Evolutionary conservation across 2,329 filamentous ascomycete genomes (phyloP).

Genomic region (Cercospora janseana): DNA sequence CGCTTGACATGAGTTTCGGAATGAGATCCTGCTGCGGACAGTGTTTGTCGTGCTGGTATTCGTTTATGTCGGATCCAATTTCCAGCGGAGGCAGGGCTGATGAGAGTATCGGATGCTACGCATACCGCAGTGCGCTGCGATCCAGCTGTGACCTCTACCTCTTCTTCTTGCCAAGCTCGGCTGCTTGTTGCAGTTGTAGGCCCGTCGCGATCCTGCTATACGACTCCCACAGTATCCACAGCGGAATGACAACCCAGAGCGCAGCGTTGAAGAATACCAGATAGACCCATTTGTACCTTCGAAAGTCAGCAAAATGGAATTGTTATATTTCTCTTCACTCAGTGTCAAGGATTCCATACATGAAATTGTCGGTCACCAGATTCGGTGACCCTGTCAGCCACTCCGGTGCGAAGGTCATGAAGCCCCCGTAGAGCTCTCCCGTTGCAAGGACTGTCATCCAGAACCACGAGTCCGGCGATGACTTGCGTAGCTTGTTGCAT

Average conservation of each 20-base stretch:
- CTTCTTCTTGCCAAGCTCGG: constrained; percentile 22
- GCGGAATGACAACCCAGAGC: constrained; percentile 60
- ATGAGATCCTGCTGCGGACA: too few relatives aligned
- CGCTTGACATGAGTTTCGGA: too few relatives aligned
- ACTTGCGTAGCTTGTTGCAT: constrained; percentile 48
- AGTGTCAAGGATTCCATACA: too few relatives aligned
- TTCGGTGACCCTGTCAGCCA: constrained; percentile 60
- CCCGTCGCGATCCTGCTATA: constrained; percentile 42
- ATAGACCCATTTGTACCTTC: constrained; percentile 63
- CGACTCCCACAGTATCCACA: constrained; percentile 57
- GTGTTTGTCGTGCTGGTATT: too few relatives aligned
- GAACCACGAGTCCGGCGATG: constrained; percentile 50
- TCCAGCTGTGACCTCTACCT: too few relatives aligned
- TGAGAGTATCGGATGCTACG: too few relatives aligned
- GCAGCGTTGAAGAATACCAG: constrained; percentile 61
- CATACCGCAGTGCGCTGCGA: too few relatives aligned
- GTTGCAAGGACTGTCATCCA: constrained; percentile 59
- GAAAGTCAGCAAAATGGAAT: too few relatives aligned
- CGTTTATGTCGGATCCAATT: too few relatives aligned
- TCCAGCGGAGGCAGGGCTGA: too few relatives aligned
- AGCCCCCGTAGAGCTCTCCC: constrained; percentile 63
- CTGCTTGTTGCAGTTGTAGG: constrained; percentile 18
- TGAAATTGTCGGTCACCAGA: constrained; percentile 58
- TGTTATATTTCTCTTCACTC: too few relatives aligned
- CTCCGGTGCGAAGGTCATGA: constrained; percentile 66